Base-by-base conservation (phyloP, 129 eudicot species). In the Arctium lappa region DNA sequence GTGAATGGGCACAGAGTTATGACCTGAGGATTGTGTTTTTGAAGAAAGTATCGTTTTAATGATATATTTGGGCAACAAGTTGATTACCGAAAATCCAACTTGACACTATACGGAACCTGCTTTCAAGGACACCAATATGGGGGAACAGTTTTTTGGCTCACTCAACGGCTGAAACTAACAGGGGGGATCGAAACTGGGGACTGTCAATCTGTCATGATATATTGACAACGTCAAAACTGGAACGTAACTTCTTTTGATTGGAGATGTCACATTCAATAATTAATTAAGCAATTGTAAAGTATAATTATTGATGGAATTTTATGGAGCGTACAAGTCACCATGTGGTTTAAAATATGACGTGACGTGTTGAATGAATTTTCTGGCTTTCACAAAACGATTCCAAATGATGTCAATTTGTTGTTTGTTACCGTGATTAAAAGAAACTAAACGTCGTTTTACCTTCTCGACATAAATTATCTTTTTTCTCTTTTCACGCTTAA, bases 381-480 rank as follows among this genome's bases (percentile, higher is more conserved):
- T 27, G 4, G 33, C 13, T 42, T 81, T 2, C n/a, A 2, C 31
- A 3, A 22, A 29, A 6, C 74, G 62, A 73, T 60, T 60, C 62
- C 74, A 73, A 81, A 44, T 79, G 29, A 79, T 42, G 83, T 79
- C 83, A 79, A 79, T 30, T 79, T 71, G 13, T 48, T 46, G 72
- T 80, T 48, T 72, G 38, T 32, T 69, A 79, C 69, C 5, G 27
- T 39, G 27, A 69, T 66, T 66, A 27, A 2, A 66, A 75, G 39
- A 39, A 38, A 7, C 30, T 22, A 53, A 77, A 60, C 22, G 16
- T 77, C 32, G 10, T 8, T 68, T 68, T 39, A 79, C 30, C 62
- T 79, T 79, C 40, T 68, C 32, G 38, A 68, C 65, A 36, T 63
- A 62, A 5, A 40, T 69, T 32, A 53, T 32, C 10, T 11, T 50